Conservation (phyloP, 164 flowering plant genomes). For the Sedum album region DNA sequence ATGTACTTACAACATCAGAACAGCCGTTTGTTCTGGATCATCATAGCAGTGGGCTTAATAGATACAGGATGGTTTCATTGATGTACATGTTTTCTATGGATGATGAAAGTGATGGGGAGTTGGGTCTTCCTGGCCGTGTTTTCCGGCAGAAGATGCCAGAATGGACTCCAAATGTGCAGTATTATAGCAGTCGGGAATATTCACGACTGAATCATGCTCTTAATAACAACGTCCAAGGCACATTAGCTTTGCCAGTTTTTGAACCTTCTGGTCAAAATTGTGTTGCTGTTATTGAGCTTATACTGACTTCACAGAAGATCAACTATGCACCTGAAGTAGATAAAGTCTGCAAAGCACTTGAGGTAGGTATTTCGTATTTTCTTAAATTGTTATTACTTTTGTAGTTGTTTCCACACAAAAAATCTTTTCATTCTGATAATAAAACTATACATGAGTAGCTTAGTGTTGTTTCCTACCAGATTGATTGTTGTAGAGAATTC, state of each 20-base stretch:
- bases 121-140: conserved; percentile 97
- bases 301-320: conserved; percentile 81
- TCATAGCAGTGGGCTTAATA: conserved; percentile 66
- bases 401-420: not conserved
- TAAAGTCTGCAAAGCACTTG: conserved; percentile 98
- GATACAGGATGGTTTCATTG: conserved; percentile 71
- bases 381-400: too few relatives aligned
- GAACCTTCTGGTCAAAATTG: conserved; percentile 82
- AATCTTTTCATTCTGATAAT: not conserved
- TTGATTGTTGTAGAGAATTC: not conserved
- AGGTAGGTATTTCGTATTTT: conserved; percentile 41
- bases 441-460: not conserved
- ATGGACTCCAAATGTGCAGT: conserved; percentile 98
- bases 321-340: conserved; percentile 94
- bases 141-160: conserved; percentile 77
- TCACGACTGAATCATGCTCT: conserved; percentile 71
- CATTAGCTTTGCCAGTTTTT: conserved; percentile 92
- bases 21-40: conserved; percentile 93
- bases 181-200: conserved; percentile 73
- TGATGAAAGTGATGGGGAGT: conserved; percentile 54
- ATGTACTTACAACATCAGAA: conserved; percentile 88
- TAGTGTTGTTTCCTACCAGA: not conserved
- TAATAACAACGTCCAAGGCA: conserved; percentile 71
- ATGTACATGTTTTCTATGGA: conserved; percentile 72
- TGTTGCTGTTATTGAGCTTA: conserved; percentile 91